These are phyloP conservation scores for Remersonia thermophila DNA, from an alignment of 2,329 filamentous ascomycete species.

Conservation along the genomic window DNA sequence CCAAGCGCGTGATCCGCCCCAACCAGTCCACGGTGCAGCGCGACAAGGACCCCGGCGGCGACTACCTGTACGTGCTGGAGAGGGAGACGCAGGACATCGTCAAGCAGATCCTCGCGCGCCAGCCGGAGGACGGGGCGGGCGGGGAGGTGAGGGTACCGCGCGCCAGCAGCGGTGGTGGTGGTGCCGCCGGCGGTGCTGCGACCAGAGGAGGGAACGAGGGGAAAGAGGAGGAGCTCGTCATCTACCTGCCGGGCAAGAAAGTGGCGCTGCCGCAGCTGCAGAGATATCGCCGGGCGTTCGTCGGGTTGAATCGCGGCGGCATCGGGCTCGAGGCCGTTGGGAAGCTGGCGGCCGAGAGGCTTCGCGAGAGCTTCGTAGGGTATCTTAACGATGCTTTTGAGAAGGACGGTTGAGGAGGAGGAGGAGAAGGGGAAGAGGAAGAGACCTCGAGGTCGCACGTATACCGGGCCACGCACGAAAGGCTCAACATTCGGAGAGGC, in stretches of 20 bases:
- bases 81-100: conserved; percentile 67
- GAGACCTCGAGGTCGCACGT: too few relatives aligned
- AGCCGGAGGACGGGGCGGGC: conserved; percentile 47
- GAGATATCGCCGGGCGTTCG: conserved; percentile 63
- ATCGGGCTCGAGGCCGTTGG: conserved; percentile 46
- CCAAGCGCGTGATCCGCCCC: conserved; percentile 51
- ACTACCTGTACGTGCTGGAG: conserved; percentile 73
- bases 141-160: conserved; percentile 34
- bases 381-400: conserved; percentile 56
- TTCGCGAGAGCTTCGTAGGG: conserved; percentile 51
- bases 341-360: conserved; percentile 39
- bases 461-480: too few relatives aligned
- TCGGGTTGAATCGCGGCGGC: conserved; percentile 60
- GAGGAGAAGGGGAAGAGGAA: too few relatives aligned
- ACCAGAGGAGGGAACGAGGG: conserved; percentile 6
- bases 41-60: conserved; percentile 49
- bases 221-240: conserved; percentile 36
- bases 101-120: conserved; percentile 54
- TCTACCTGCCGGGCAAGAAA: conserved; percentile 54
- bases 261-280: conserved; percentile 66
- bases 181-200: not conserved
- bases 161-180: conserved; percentile 8
- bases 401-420: conserved; percentile 29
- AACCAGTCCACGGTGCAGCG: conserved; percentile 63
- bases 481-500: too few relatives aligned